Conservation (phyloP, 1,139 yeast genomes). For the Suhomyces choctaworum region DNA sequence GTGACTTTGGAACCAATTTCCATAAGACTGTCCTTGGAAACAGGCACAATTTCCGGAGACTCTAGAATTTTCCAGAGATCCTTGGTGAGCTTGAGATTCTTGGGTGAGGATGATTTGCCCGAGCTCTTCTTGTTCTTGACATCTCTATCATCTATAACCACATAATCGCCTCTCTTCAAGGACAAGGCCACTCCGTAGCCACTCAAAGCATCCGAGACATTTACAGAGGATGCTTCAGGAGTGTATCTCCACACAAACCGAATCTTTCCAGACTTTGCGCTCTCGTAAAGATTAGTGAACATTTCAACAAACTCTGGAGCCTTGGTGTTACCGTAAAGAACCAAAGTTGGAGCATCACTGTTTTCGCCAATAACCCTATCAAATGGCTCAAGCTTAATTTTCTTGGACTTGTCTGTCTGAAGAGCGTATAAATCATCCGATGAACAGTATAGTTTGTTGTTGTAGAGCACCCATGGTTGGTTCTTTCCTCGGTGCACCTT, state of each 20-base stretch:
- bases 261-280: constrained; percentile 65
- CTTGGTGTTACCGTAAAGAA: constrained; percentile 54
- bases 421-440: constrained; percentile 70
- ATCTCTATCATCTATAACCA: constrained; percentile 62
- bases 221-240: constrained; percentile 24
- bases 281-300: constrained; percentile 58
- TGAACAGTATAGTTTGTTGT: constrained; percentile 59
- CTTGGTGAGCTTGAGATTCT: constrained; percentile 8
- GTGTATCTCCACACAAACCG: constrained; percentile 77
- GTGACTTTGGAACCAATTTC: constrained; percentile 50
- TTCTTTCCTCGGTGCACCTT: constrained; percentile 19
- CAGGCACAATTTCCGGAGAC: constrained; percentile 6
- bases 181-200: constrained; percentile 72
- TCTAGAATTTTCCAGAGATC: constrained; percentile 16
- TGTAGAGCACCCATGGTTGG: constrained; percentile 52
- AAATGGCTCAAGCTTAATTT: constrained; percentile 36
- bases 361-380: constrained; percentile 61
- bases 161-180: constrained; percentile 62
- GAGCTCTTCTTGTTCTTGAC: constrained; percentile 6
- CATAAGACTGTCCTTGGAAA: constrained; percentile 27
- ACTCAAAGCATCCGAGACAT: constrained; percentile 36
- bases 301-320: constrained; percentile 53
- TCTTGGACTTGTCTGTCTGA: constrained; percentile 39
- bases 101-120: not conserved
- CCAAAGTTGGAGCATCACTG: constrained; percentile 39